phyloP scores from a whole-genome alignment of 305 asterid genomes.

The Ilex paraguariensis region DNA sequence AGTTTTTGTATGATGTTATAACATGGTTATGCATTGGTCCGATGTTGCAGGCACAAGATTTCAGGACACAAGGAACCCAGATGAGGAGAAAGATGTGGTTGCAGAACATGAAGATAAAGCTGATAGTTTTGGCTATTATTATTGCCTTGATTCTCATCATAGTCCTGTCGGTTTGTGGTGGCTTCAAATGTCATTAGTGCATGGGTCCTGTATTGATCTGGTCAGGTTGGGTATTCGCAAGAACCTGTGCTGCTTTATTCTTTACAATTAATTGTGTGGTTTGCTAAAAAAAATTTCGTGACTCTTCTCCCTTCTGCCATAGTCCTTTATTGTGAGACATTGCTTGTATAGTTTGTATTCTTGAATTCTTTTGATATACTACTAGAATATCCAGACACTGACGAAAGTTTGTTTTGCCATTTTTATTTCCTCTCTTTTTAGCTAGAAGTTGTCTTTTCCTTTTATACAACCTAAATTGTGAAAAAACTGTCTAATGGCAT shows the following conservation, averaged over 20 bases:
- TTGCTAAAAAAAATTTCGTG: constrained; percentile 4
- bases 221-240: constrained; percentile 11
- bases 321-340: constrained; percentile 9
- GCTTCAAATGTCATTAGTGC: constrained; percentile 49
- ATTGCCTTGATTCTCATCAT: constrained; percentile 71
- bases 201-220: constrained; percentile 1
- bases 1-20: neutral
- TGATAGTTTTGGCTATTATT: constrained; percentile 64
- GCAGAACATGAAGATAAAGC: constrained; percentile 82
- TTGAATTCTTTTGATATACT: constrained; percentile 12
- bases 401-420: too few species aligned
- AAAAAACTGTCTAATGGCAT: too few species aligned
- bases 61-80: constrained; percentile 74
- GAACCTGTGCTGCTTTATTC: constrained; percentile 13
- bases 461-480: too few species aligned
- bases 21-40: constrained; percentile 2
- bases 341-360: constrained; percentile 13
- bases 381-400: neutral
- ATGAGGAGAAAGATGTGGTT: constrained; percentile 86
- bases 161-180: constrained; percentile 63
- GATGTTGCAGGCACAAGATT: constrained; percentile 67
- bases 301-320: too few species aligned
- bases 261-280: constrained; percentile 17
- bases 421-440: too few species aligned
- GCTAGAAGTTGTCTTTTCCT: too few species aligned